phyloP scores from a whole-genome alignment of 306 rosid genomes.

The Senna tora region DNA sequence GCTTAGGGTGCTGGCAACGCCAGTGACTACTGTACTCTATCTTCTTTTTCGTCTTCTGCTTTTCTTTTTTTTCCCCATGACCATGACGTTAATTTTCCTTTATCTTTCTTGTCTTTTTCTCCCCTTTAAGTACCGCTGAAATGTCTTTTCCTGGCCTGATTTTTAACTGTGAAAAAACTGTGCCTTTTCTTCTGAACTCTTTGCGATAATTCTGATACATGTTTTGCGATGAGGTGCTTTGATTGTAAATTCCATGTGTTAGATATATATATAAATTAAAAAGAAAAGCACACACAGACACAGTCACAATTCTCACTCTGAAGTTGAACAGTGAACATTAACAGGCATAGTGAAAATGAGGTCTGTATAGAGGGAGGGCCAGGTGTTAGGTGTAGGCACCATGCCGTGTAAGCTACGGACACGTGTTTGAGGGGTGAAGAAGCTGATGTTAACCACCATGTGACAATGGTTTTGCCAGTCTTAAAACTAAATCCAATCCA shows the following conservation, averaged over 20 bases:
- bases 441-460: constrained; percentile 44
- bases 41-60: constrained; percentile 21
- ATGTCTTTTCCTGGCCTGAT: constrained; percentile 34
- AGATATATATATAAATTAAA: not conserved
- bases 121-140: constrained; percentile 34
- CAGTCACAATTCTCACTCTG: not conserved
- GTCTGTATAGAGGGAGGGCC: not conserved
- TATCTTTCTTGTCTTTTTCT: constrained; percentile 30
- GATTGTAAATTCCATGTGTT: not conserved
- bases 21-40: constrained; percentile 9
- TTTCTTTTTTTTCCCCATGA: not conserved
- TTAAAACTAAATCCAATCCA: constrained; percentile 35
- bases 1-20: constrained; percentile 32
- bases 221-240: not conserved
- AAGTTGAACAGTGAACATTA: no score
- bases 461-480: constrained; percentile 22
- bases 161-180: constrained; percentile 34
- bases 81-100: constrained; percentile 30
- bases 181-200: constrained; percentile 33
- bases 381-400: constrained; percentile 26
- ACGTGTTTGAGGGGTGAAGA: constrained; percentile 30
- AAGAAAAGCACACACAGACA: not conserved
- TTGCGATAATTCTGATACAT: constrained; percentile 21
- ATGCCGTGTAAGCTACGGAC: constrained; percentile 39
- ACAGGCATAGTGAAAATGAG: constrained; percentile 11